Percentiles rank a stretch among this genome's conserved stretches.
Conservation (phyloP, 23 red algal genomes). For the Gracilaria gracilis region DNA sequence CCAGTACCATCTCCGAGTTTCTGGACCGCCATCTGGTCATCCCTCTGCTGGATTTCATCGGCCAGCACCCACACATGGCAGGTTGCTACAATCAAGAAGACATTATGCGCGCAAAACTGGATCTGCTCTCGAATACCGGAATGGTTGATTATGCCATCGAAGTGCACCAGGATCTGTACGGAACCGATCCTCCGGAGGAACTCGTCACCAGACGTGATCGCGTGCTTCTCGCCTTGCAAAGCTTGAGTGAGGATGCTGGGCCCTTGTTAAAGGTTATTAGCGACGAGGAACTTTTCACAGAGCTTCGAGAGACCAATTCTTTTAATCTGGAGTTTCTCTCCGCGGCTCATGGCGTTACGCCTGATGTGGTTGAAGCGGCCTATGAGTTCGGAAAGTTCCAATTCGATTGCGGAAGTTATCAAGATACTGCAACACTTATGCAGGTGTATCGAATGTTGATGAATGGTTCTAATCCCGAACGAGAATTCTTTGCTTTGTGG, state of each 20-base stretch:
- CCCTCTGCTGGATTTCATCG: constrained; percentile 84
- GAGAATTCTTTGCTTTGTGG: constrained; percentile 88
- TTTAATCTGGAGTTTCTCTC: constrained; percentile 70
- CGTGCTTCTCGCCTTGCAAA: constrained; percentile 85
- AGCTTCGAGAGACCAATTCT: constrained; percentile 54
- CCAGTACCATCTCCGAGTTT: constrained; percentile 72
- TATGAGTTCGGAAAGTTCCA: constrained; percentile 96
- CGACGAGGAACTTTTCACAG: constrained; percentile 62
- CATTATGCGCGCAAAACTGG: constrained; percentile 78
- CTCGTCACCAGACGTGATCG: constrained; percentile 74
- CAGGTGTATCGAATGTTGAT: constrained; percentile 78
- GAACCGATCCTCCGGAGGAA: constrained; percentile 69
- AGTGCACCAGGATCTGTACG: constrained; percentile 76
- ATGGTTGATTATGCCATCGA: constrained; percentile 99
- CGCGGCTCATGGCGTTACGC: constrained; percentile 67
- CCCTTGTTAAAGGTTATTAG: constrained; percentile 75
- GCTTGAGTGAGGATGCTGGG: constrained; percentile 74
- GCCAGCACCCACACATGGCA: constrained; percentile 52
- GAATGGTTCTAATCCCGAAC: constrained; percentile 72
- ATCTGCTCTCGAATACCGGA: constrained; percentile 87
- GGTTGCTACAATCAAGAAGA: constrained; percentile 63
- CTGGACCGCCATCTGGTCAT: constrained; percentile 96
- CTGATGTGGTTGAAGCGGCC: constrained; percentile 80
- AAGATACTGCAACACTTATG: constrained; percentile 81
- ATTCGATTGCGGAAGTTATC: constrained; percentile 97